Evolutionary conservation across 495 filamentous ascomycete species (phyloP), one percentile per base, ranked within the genome.

Genomic region (Xylaria sp.): DNA sequence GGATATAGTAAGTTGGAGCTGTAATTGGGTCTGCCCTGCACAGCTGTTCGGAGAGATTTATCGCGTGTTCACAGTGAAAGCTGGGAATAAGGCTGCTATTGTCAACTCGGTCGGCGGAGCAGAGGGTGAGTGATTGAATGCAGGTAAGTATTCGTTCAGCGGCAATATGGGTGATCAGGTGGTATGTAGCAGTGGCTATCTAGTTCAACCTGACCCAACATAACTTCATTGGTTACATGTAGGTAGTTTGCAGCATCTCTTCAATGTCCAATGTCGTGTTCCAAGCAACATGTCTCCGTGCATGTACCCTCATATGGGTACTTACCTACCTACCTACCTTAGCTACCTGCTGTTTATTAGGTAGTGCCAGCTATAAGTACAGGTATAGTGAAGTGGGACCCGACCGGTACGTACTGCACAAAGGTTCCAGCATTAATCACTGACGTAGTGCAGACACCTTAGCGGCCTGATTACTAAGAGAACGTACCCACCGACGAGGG

Each of bases 1-100:
- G 17, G 24, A 61, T 68, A 68, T 46, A 46, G 66, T 61, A 24
- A 46, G 33, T 68, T 59, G 48, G 48, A 68, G 66, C 33, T 46
- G 53, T 19, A 14, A 61, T 33, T 26, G 24, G 33, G 15, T n/a
- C n/a, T n/a, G n/a, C 40, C 40, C 19, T 68, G 41, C 29, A 67
- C 33, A 19, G 64, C 37, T 17, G 55, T 21, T 52, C 33, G 63
- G 63, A 66, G 63, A 53, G 37, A 29, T 26, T 19, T 17, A 46
- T 31, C 48, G 58, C 29, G 15, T 19, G 19, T n/a, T 6, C 15
- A 35, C 31, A 21, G 17, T 24, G 58, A 41, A 21, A 61, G 31
- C 58, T 65, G 44, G 43, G 24, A 50, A 50, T 65, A 50, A 33
- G 24, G 55, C 44, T 17, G 44, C 44, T n/a, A 5, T 48, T 48